Base-by-base conservation (phyloP, 2,329 filamentous ascomycete species). In the Truncatella angustata region DNA sequence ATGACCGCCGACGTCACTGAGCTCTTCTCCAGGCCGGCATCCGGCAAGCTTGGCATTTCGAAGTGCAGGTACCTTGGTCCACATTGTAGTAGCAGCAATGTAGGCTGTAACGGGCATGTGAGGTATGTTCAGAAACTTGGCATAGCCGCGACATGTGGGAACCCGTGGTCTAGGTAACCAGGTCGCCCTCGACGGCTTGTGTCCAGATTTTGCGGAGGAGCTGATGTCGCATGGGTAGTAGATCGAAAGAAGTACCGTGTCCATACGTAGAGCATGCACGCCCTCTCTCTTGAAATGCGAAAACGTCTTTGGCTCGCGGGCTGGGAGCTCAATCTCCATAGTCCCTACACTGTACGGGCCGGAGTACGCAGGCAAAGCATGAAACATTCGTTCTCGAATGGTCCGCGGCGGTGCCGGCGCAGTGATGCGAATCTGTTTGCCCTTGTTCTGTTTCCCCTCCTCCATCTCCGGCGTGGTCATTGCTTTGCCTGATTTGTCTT, bases 281-380 rank as follows among this genome's bases (percentile, higher is more conserved):
- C 67, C 63, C 44, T 72, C 63, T 39, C 72, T 65, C 54, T 70
- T 72, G 53, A 75, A 70, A 54, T 64, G 62, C 12, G 70, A 77
- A 50, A 76, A 68, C 10, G 65, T 63, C 20, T 70, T 66, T 11
- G 73, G 71, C 1, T 68, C 53, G 11, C 70, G 63, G 14, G 76
- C 77, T 4, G 85, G 83, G 24, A 87, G 76, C 65, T 88, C 85
- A 52, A 86, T 73, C 58, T 88, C 85, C 64, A 87, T 76, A 11
- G 82, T 87, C 23, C 86, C 86, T 36, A 90, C 86, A 56, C 78
- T 78, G 65, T 88, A 87, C 0, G 82, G 82, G 0, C 86, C 86
- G 1, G 79, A 77, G 61, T 87, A 86, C 12, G 74, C 63, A 3
- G 86, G 85, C 47, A 89, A 80, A 3, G 67, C 60, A 60, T 75